Percentiles rank a stretch among this genome's conserved stretches.
Evolutionary conservation across 257 asterid genomes (phyloP).

Genomic region (Linaria vulgaris): DNA sequence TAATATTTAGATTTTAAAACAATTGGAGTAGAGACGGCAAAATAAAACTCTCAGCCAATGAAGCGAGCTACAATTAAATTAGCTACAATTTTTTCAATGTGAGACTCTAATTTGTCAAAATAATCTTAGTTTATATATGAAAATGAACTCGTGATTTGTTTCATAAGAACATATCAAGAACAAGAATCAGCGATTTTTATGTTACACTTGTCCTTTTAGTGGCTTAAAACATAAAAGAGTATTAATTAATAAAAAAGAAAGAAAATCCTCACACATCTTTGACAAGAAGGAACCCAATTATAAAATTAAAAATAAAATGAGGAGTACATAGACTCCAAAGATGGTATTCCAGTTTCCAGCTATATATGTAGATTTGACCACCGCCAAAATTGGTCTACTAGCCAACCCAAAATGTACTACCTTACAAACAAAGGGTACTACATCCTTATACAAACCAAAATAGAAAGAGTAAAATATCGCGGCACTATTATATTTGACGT

Average conservation of each 20-base stretch:
- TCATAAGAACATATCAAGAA: too few relatives aligned
- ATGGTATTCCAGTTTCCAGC: conserved; percentile 43
- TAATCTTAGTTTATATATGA: too few relatives aligned
- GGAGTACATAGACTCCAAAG: conserved; percentile 13
- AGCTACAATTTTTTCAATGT: too few relatives aligned
- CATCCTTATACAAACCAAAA: background rate
- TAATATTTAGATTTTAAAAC: too few relatives aligned
- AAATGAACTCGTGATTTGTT: too few relatives aligned
- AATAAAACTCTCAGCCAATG: too few relatives aligned
- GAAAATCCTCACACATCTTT: conserved; percentile 1
- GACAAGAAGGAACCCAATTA: background rate
- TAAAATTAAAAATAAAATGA: background rate
- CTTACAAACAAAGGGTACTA: conserved; percentile 17
- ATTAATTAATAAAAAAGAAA: background rate
- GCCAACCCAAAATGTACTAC: conserved; percentile 33
- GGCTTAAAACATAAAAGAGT: background rate
- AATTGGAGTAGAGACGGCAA: too few relatives aligned
- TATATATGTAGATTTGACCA: conserved; percentile 42
- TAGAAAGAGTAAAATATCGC: background rate
- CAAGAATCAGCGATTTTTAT: too few relatives aligned
- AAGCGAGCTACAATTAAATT: too few relatives aligned
- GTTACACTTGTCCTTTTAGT: too few relatives aligned
- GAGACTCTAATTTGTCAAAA: too few relatives aligned
- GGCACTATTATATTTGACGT: background rate
- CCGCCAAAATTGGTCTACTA: conserved; percentile 32